These are phyloP conservation scores for Filobasidium floriforme DNA, from an alignment of 768 basidiomycete species.

Conservation along the genomic window DNA sequence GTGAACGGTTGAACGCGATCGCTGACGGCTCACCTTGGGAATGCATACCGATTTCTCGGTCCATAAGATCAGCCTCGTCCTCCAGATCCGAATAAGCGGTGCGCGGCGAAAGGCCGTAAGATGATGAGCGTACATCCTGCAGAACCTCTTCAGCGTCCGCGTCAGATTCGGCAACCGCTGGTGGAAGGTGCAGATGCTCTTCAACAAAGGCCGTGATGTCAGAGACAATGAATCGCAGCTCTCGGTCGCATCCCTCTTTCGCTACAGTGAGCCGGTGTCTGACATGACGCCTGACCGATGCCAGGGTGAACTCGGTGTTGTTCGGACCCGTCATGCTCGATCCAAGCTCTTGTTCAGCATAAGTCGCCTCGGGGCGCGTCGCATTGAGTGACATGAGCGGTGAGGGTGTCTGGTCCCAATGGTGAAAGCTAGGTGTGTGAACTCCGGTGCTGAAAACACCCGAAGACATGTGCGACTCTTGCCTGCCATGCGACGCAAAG, in stretches of 20 bases:
- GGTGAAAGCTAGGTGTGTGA: conserved; percentile 33
- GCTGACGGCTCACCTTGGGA: conserved; percentile 10
- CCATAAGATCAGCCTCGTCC: conserved; percentile 1
- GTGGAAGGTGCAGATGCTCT: conserved; percentile 60
- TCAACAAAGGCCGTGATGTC: conserved; percentile 93
- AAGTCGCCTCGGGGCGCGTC: background rate
- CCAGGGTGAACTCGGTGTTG: conserved; percentile 35
- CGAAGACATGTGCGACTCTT: conserved; percentile 9
- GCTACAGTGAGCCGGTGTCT: conserved; percentile 85
- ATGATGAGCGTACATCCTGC: background rate
- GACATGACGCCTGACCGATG: conserved; percentile 70
- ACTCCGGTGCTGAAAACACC: conserved; percentile 22
- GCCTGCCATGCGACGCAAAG: conserved; percentile 2
- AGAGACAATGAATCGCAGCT: conserved; percentile 85
- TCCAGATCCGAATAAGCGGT: conserved; percentile 2
- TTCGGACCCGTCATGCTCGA: conserved; percentile 12
- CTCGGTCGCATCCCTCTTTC: conserved; percentile 94
- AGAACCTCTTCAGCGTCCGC: background rate
- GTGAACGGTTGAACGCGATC: background rate
- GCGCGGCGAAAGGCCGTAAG: background rate
- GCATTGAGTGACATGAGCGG: conserved; percentile 35
- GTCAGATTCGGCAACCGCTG: background rate
- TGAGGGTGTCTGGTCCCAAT: conserved; percentile 43
- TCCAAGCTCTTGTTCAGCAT: background rate
- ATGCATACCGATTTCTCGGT: background rate